Conservation (phyloP, 345 rosid species). For the Ceriops decandra region DNA sequence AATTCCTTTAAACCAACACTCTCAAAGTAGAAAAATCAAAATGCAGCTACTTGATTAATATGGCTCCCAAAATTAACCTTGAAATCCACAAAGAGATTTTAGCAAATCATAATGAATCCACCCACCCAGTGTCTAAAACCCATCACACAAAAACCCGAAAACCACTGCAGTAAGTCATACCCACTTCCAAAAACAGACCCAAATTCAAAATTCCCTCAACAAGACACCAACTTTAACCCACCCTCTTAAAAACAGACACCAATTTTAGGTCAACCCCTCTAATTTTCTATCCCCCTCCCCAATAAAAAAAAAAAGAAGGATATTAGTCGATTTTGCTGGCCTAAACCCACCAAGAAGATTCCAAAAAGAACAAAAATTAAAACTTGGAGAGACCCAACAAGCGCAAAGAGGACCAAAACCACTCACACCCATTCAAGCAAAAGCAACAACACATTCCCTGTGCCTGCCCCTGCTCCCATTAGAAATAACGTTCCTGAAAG, state of each 20-base stretch:
- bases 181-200: slow-evolving; percentile 22
- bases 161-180: slow-evolving; percentile 21
- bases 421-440: slow-evolving; percentile 33
- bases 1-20: slow-evolving; percentile 8
- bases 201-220: slow-evolving; percentile 23
- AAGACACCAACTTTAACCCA: slow-evolving; percentile 7
- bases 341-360: slow-evolving; percentile 33
- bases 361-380: slow-evolving; percentile 17
- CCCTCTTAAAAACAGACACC: slow-evolving; percentile 11
- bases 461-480: background rate
- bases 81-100: slow-evolving; percentile 19
- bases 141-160: slow-evolving; percentile 17
- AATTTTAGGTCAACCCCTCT: slow-evolving; percentile 42
- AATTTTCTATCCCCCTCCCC: slow-evolving; percentile 1
- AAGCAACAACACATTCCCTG: slow-evolving; percentile 6
- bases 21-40: slow-evolving; percentile 9
- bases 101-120: background rate
- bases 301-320: slow-evolving; percentile 11
- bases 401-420: slow-evolving; percentile 33
- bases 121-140: slow-evolving; percentile 9
- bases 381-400: slow-evolving; percentile 14
- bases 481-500: slow-evolving; percentile 15
- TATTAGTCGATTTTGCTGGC: slow-evolving; percentile 1
- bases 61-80: background rate
- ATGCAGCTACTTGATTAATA: slow-evolving; percentile 27